phyloP scores from a whole-genome alignment of 2,329 filamentous ascomycete species.

The Stromatinia cepivora region DNA sequence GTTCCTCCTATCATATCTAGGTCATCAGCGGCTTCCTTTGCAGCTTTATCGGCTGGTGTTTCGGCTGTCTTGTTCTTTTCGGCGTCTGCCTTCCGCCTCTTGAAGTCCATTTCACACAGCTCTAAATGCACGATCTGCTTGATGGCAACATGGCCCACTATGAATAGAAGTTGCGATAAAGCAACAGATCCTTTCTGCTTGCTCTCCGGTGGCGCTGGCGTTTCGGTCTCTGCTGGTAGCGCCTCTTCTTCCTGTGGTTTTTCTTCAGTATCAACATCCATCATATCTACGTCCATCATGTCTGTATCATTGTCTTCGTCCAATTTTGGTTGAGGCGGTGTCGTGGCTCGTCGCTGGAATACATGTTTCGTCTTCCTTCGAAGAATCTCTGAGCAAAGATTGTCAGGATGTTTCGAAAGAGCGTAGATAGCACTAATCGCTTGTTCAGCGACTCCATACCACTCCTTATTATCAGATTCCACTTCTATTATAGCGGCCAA shows the following conservation, averaged over 20 bases:
- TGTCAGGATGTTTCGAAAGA: slow-evolving; percentile 90
- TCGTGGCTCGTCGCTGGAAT: slow-evolving; percentile 50
- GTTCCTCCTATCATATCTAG: slow-evolving; percentile 96
- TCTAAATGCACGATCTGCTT: slow-evolving; percentile 99
- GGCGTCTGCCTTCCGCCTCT: slow-evolving; percentile 88
- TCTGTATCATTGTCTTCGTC: slow-evolving; percentile 30
- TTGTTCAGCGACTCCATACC: slow-evolving; percentile 94
- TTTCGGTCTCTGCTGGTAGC: slow-evolving; percentile 20
- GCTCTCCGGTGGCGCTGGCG: slow-evolving; percentile 32
- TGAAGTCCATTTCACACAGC: slow-evolving; percentile 96
- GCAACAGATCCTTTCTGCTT: slow-evolving; percentile 70
- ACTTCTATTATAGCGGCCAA: slow-evolving; percentile 85
- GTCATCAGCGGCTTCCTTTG: slow-evolving; percentile 76
- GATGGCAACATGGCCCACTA: slow-evolving; percentile 94
- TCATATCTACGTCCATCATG: slow-evolving; percentile 35
- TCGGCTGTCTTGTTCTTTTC: slow-evolving; percentile 62
- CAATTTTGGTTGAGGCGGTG: slow-evolving; percentile 20
- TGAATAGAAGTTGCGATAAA: slow-evolving; percentile 88
- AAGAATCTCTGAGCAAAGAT: slow-evolving; percentile 86
- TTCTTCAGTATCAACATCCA: slow-evolving; percentile 26
- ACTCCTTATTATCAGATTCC: slow-evolving; percentile 87
- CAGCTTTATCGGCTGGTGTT: slow-evolving; percentile 52
- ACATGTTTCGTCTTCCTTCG: slow-evolving; percentile 82
- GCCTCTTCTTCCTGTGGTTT: slow-evolving; percentile 36
- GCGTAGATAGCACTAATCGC: slow-evolving; percentile 94